A percentile compares a stretch with the other conserved stretches of the same genome.
Conservation (phyloP, 1,284 basidiomycete genomes). For the Pseudozyma thailandica region DNA sequence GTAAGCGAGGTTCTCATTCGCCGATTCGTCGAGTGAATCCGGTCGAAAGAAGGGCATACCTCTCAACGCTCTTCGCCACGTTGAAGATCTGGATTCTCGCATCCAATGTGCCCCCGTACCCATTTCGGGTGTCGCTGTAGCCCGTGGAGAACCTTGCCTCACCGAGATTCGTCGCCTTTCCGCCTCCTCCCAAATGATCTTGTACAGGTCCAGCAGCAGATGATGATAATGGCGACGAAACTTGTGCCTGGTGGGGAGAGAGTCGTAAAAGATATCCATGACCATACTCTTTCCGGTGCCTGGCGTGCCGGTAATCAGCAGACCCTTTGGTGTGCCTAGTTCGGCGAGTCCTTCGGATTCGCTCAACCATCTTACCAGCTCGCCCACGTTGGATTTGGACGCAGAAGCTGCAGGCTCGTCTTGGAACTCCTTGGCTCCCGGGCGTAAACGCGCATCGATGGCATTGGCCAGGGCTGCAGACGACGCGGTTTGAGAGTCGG, state of each 20-base stretch:
- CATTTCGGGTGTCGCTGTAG: conserved; percentile 43
- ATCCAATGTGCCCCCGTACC: conserved; percentile 67
- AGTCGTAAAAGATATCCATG: conserved; percentile 76
- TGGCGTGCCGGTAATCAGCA: conserved; percentile 72
- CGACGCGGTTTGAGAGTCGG: conserved; percentile 24
- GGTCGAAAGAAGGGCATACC: conserved; percentile 60
- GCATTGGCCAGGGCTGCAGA: conserved; percentile 28
- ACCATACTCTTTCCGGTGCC: conserved; percentile 75
- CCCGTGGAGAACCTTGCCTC: conserved; percentile 41
- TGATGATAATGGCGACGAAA: conserved; percentile 77
- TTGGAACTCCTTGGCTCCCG: conserved; percentile 14
- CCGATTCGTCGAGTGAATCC: conserved; percentile 37
- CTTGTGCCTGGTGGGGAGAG: conserved; percentile 75
- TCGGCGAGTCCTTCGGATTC: conserved; percentile 75
- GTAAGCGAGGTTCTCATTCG: conserved; percentile 17
- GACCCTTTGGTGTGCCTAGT: conserved; percentile 74
- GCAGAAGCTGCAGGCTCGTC: conserved; percentile 25
- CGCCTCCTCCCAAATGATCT: conserved; percentile 74
- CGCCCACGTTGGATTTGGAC: conserved; percentile 48
- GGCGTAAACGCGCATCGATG: conserved; percentile 25
- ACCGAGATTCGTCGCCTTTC: conserved; percentile 69
- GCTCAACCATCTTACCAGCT: conserved; percentile 73
- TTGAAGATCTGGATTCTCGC: conserved; percentile 55
- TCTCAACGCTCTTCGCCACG: conserved; percentile 36
- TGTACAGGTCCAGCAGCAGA: conserved; percentile 77